phyloP scores from a whole-genome alignment of 768 basidiomycete species.

The Hygrophorus russula region DNA sequence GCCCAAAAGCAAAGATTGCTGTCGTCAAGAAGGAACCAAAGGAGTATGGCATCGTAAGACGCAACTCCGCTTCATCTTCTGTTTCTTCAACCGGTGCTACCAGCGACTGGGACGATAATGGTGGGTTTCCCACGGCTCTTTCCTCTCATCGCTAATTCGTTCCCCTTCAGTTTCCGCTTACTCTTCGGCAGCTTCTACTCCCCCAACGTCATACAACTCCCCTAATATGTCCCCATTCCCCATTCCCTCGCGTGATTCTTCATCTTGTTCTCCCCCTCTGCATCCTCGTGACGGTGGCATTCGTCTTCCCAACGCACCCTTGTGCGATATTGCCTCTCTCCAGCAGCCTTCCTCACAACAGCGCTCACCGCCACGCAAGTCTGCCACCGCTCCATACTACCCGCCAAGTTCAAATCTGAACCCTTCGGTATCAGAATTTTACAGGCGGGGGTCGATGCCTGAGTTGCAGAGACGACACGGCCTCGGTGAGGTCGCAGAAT shows the following conservation, averaged over 20 bases:
- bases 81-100: conserved; percentile 40
- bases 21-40: conserved; percentile 55
- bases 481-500: not conserved
- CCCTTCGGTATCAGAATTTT: not conserved
- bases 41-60: conserved; percentile 40
- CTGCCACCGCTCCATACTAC: conserved; percentile 1
- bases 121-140: conserved; percentile 30
- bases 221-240: conserved; percentile 50
- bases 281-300: conserved; percentile 41
- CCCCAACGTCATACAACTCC: conserved; percentile 58
- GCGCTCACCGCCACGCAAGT: conserved; percentile 2
- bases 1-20: conserved; percentile 24
- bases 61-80: conserved; percentile 56
- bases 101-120: conserved; percentile 78
- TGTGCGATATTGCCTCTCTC: conserved; percentile 54
- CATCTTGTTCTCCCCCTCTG: conserved; percentile 30
- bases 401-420: not conserved
- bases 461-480: conserved; percentile 2
- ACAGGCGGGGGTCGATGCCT: conserved; percentile 9
- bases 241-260: conserved; percentile 36
- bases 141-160: conserved; percentile 11
- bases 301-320: conserved; percentile 62
- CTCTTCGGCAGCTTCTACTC: conserved; percentile 48
- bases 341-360: conserved; percentile 10
- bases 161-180: conserved; percentile 31